These are phyloP conservation scores for Trametes cubensis DNA, from an alignment of 768 basidiomycete species.

Conservation along the genomic window DNA sequence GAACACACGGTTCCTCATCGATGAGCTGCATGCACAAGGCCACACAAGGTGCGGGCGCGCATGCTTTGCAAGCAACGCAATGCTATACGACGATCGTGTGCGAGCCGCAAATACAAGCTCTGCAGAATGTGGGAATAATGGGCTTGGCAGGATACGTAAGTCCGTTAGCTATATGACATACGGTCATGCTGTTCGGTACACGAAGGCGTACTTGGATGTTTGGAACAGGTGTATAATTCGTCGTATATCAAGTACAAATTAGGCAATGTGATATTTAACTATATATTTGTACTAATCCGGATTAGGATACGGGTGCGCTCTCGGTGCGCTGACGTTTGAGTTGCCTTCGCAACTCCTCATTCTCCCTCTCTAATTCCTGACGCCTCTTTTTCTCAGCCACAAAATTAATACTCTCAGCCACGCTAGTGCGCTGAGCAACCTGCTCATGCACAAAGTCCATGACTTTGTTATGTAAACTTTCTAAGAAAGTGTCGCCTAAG, in stretches of 20 bases:
- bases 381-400: background rate
- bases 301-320: background rate
- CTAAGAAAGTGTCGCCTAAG: background rate
- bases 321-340: background rate
- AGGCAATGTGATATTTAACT: no score
- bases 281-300: no score
- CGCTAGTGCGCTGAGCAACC: background rate
- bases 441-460: background rate
- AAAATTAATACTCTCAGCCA: background rate
- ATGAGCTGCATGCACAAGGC: slow-evolving; percentile 38
- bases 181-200: slow-evolving; percentile 33
- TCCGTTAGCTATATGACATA: slow-evolving; percentile 37
- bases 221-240: slow-evolving; percentile 7
- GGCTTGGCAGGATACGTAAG: slow-evolving; percentile 34
- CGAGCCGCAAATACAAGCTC: slow-evolving; percentile 38
- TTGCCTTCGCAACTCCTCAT: background rate
- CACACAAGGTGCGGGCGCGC: slow-evolving; percentile 39
- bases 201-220: slow-evolving; percentile 27
- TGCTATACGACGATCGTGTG: slow-evolving; percentile 32
- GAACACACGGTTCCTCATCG: slow-evolving; percentile 39
- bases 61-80: slow-evolving; percentile 35
- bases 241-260: background rate
- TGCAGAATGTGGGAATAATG: slow-evolving; percentile 40
- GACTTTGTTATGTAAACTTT: background rate
- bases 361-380: background rate